Percentiles rank a stretch among this genome's conserved stretches.
These are phyloP conservation scores for Penicillium steckii DNA, from an alignment of 495 filamentous ascomycete species.

Conservation along the genomic window DNA sequence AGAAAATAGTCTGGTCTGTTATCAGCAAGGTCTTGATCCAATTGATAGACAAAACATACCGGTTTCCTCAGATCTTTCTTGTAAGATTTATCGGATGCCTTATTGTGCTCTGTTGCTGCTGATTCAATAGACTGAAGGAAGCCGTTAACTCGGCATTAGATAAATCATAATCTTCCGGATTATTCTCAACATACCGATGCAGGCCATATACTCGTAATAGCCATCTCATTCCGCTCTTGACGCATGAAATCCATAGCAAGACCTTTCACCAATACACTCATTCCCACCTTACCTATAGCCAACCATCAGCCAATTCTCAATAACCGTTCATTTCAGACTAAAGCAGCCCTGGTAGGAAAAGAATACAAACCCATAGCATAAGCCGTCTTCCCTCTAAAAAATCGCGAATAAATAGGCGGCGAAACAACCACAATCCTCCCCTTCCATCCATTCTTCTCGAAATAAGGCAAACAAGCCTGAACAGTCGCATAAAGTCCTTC, in stretches of 20 bases:
- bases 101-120: conserved; percentile 59
- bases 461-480: conserved; percentile 64
- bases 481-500: conserved; percentile 65
- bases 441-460: conserved; percentile 49
- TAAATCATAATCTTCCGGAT: too few species aligned
- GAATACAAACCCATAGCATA: conserved; percentile 68
- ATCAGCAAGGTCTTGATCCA: conserved; percentile 5
- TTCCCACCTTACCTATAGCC: conserved; percentile 64
- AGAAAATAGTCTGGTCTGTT: conserved; percentile 60
- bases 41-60: conserved; percentile 32
- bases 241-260: conserved; percentile 80
- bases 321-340: not conserved
- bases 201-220: conserved; percentile 81
- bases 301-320: not conserved
- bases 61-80: conserved; percentile 59
- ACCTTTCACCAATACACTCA: conserved; percentile 79
- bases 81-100: conserved; percentile 37
- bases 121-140: conserved; percentile 61
- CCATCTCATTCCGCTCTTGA: conserved; percentile 65
- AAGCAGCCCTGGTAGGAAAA: not conserved
- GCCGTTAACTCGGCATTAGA: too few species aligned
- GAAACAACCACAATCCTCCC: conserved; percentile 76
- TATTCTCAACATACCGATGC: conserved; percentile 54
- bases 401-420: conserved; percentile 81
- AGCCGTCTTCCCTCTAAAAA: conserved; percentile 82